phyloP scores from a whole-genome alignment of 306 rosid genomes.

The Corylus avellana region DNA sequence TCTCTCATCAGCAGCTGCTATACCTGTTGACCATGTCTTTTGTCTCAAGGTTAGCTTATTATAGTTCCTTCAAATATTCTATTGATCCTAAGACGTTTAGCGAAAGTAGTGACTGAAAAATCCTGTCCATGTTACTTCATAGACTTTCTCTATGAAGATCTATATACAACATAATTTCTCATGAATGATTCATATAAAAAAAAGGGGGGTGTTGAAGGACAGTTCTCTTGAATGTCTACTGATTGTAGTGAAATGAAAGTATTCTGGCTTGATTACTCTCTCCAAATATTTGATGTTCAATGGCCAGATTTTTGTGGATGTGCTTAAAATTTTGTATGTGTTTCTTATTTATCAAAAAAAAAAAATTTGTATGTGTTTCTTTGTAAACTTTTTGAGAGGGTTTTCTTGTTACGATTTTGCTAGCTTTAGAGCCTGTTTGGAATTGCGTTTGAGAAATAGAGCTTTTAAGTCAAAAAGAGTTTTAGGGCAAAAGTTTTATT shows the following conservation, averaged over 20 bases:
- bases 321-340: not conserved
- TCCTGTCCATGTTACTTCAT: constrained; percentile 17
- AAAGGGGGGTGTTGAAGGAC: not conserved
- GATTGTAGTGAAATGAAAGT: not conserved
- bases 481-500: too few species aligned
- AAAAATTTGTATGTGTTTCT: not conserved
- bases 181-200: not conserved
- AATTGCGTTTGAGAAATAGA: too few species aligned
- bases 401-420: not conserved
- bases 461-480: too few species aligned
- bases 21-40: constrained; percentile 96
- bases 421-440: not conserved
- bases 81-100: not conserved
- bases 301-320: not conserved
- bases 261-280: not conserved
- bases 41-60: constrained; percentile 68
- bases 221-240: not conserved
- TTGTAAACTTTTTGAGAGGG: not conserved
- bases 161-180: not conserved
- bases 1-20: constrained; percentile 95
- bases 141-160: constrained; percentile 24
- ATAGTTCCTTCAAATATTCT: not conserved
- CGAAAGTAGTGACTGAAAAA: constrained; percentile 3
- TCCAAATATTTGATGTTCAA: not conserved
- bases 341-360: not conserved